Evolutionary conservation across 1,284 basidiomycete species (phyloP), one percentile per base, ranked within the genome.

Genomic region (Cerrena zonata): DNA sequence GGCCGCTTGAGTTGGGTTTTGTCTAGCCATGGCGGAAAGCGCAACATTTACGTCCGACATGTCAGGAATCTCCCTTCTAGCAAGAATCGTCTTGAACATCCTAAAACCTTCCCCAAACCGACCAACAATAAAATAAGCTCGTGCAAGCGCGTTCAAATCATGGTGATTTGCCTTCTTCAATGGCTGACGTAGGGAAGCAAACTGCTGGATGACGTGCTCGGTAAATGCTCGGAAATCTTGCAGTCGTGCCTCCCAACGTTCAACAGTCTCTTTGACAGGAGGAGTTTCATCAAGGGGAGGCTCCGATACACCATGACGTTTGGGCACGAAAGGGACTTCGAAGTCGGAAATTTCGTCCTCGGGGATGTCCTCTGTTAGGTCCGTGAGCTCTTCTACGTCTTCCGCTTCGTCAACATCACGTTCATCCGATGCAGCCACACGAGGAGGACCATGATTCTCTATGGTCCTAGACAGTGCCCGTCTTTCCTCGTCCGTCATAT

Each of bases 31-130:
- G 13, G 74, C 77, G 2, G 69, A 69, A 46, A 88, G 69, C 43
- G 73, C 75, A 46, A 88, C 76, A 58, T 85, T 85, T 48, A 84
- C 67, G 59, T 88, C 85, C 57, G 77, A 67, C 42, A 74, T 54
- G 61, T 87, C 83, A 13, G 82, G 82, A 48, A 76, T 60, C 59
- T 82, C 75, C 49, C 63, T 67, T 39, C 80, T 76, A 19, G 62
- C 55, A 38, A 78, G 59, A 40, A 85, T 60, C 44, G 73, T 53
- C 50, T 68, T 67, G 58, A 87, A 69, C n/a, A 71, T 62, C 12
- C 63, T 55, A 51, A 83, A 71, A 2, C 79, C 82, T 38, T 74
- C 68, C 37, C 58, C 46, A 55, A 74, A 63, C 45, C 72, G 61
- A n/a, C 78, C 81, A 22, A 81, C 63, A 53, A 84, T 71, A 57